These are phyloP conservation scores for Jatropha multifida DNA, from an alignment of 441 rosid genomes.

Conservation along the genomic window DNA sequence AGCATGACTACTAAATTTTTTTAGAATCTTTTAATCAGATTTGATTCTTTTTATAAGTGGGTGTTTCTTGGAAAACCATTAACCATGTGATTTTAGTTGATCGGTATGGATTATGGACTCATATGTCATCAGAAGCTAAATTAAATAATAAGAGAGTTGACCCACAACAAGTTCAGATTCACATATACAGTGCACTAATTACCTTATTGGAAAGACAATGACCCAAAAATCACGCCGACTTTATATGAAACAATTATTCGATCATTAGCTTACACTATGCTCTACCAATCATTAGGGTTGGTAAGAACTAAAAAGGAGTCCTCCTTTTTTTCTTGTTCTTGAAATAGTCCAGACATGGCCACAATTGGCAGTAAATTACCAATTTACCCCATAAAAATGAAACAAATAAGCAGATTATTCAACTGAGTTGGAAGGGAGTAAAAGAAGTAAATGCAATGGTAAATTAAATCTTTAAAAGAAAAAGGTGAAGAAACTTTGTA, in stretches of 20 bases:
- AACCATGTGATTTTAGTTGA: too few relatives aligned
- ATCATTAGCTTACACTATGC: not conserved
- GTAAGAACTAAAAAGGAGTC: not conserved
- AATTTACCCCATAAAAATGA: too few relatives aligned
- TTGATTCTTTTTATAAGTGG: too few relatives aligned
- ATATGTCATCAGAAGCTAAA: not conserved
- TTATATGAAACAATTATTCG: not conserved
- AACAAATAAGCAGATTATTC: not conserved
- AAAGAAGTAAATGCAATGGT: too few relatives aligned
- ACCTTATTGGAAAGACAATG: constrained; percentile 24
- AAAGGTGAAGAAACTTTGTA: too few relatives aligned
- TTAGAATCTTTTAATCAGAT: too few relatives aligned
- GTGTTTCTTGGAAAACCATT: not conserved
- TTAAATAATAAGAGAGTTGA: constrained; percentile 22
- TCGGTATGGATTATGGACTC: not conserved
- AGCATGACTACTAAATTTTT: too few relatives aligned
- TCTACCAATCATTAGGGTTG: not conserved
- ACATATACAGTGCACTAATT: not conserved
- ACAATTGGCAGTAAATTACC: too few relatives aligned
- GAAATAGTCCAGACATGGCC: too few relatives aligned
- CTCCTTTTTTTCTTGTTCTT: too few relatives aligned
- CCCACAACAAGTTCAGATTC: not conserved
- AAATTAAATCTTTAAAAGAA: too few relatives aligned
- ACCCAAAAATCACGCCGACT: constrained; percentile 43
- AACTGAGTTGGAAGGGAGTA: too few relatives aligned